Base-by-base conservation (phyloP, 345 rosid species). In the Abelmoschus esculentus region DNA sequence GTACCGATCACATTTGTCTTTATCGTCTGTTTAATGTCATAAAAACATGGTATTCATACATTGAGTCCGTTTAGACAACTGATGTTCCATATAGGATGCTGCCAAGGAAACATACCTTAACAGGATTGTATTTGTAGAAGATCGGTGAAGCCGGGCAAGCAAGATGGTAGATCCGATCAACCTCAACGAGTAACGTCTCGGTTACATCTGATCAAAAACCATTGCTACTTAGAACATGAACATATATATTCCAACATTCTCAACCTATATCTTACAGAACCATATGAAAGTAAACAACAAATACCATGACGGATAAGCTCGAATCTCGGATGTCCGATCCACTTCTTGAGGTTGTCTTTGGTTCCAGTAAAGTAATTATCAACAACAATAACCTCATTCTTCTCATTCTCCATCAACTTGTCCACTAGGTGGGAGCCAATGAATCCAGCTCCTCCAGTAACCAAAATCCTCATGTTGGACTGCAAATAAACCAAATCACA, bases 371-470 rank as follows among this genome's bases (percentile, higher is more conserved):
- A 93, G 77, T 84, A 91, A 77, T 91, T 91, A 73, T 93, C 97
- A 66, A 70, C 97, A 62, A 91, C 97, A 70, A 88, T 77, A 29
- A 93, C 97, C 91, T 90, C 96, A 62, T 91, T 91, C 85, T 90
- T 90, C 73, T 90, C 97, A 63, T 91, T 90, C 73, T 90, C 93
- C 99, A 91, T 95, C 5, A 91, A 80, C 79, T 71, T 90, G 84
- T 95, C 99, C 60, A 91, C 99, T 69, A 91, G 82, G 70, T 95
- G 99, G 52, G 99, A 95, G 5, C 99, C 99, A n/a, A 95, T 95
- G 80, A 90, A 95, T n/a, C 99, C 98, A 76, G 99, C 97, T 77
- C 99, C 99, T 72, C 99, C 99, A 6, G 93, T 82, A 34, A 95
- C 80, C 86, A 95, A 76, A 77, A 95, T 91, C 70, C 99, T 86